phyloP scores from a whole-genome alignment of 768 basidiomycete genomes.

The Lactarius akahatsu region DNA sequence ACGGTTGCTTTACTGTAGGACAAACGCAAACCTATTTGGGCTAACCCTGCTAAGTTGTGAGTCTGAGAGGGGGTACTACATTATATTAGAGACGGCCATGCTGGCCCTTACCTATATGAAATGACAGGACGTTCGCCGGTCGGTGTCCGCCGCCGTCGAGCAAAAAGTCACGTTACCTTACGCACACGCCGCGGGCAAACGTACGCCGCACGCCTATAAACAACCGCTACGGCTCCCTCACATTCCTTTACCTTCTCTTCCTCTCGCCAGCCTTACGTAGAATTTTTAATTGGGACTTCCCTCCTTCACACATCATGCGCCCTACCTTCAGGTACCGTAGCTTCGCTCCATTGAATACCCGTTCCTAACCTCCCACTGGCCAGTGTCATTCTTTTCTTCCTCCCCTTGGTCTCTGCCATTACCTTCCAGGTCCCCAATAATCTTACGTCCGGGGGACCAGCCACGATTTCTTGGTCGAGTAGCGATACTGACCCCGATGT shows the following conservation, averaged over 20 bases:
- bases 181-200: background rate
- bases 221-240: background rate
- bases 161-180: background rate
- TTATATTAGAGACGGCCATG: background rate
- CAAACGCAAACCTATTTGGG: conserved; percentile 55
- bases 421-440: background rate
- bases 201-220: conserved; percentile 1
- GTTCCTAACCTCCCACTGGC: background rate
- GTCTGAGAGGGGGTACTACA: background rate
- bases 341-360: background rate
- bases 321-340: conserved; percentile 4
- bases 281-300: background rate
- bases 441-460: conserved; percentile 17
- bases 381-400: conserved; percentile 20
- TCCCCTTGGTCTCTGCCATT: conserved; percentile 26
- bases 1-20: conserved; percentile 25
- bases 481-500: background rate
- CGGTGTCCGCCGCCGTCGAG: background rate
- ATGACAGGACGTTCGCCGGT: background rate
- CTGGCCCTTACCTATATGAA: background rate
- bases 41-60: conserved; percentile 55
- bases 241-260: background rate
- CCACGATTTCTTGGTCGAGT: conserved; percentile 11
- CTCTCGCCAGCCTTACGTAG: background rate
- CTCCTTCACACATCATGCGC: conserved; percentile 10